Conservation (phyloP, 2,329 filamentous ascomycete genomes). For the Parastagonospora nodorum region DNA sequence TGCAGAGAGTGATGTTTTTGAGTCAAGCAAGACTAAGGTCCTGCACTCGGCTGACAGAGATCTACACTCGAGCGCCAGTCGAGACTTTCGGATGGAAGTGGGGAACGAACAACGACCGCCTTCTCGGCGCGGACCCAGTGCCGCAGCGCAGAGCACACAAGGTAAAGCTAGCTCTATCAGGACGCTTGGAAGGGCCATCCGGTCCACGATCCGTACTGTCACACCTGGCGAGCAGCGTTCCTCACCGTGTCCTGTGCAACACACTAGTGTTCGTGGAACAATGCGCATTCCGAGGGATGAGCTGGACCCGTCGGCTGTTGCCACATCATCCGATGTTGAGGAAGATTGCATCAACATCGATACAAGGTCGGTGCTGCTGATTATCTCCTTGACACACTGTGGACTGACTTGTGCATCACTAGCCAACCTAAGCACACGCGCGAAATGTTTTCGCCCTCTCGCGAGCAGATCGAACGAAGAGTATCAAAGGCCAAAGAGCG, state of each 20-base stretch:
- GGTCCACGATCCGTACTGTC: conserved; percentile 45
- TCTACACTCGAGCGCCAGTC: conserved; percentile 18
- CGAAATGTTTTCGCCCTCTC: conserved; percentile 35
- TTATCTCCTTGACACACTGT: not conserved
- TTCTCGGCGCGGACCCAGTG: conserved; percentile 14
- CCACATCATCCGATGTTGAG: conserved; percentile 5
- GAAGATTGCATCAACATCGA: conserved; percentile 2
- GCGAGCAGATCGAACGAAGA: conserved; percentile 47
- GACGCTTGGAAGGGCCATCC: conserved; percentile 34
- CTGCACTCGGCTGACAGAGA: conserved; percentile 12
- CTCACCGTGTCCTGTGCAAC: conserved; percentile 10
- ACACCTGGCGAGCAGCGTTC: conserved; percentile 31
- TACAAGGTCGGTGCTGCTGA: not conserved
- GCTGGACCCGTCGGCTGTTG: conserved; percentile 7
- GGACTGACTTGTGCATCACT: not conserved
- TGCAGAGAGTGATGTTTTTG: conserved; percentile 33
- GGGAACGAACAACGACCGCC: conserved; percentile 15
- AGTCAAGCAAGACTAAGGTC: conserved; percentile 25
- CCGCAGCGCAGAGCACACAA: conserved; percentile 15
- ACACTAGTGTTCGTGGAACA: conserved; percentile 3
- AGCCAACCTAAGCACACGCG: not conserved
- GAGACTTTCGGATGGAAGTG: conserved; percentile 6
- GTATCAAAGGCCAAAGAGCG: conserved; percentile 46
- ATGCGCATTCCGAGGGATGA: conserved; percentile 14
- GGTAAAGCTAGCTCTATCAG: conserved; percentile 35